These are phyloP conservation scores for Perkinsus marinus DNA, from an alignment of 169 alveolate species.

Conservation along the genomic window DNA sequence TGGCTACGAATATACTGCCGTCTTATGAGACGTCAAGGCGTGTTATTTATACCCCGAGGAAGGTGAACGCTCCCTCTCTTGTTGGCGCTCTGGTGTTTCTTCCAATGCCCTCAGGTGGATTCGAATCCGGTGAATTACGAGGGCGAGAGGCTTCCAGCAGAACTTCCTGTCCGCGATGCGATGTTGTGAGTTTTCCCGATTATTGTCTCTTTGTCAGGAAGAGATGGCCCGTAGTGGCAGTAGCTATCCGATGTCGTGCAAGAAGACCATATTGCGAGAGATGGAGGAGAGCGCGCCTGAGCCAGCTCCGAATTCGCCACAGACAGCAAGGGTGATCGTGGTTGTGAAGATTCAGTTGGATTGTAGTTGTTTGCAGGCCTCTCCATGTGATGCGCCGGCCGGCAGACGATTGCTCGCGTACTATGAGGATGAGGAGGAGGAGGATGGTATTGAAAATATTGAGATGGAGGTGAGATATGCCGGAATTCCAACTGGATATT, in stretches of 20 bases:
- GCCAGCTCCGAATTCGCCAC: neutral
- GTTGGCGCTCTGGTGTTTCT: neutral
- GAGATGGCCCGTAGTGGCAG: neutral
- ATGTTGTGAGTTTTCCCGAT: too few relatives aligned
- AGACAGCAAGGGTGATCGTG: neutral
- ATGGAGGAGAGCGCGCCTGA: neutral
- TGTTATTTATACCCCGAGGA: neutral
- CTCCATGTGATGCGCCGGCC: neutral
- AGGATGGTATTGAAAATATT: neutral
- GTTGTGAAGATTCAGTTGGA: too few relatives aligned
- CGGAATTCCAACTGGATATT: neutral
- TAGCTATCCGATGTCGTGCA: neutral
- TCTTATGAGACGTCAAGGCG: neutral
- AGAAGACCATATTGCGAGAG: neutral
- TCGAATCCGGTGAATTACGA: neutral
- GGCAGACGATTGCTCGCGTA: neutral
- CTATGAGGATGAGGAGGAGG: neutral
- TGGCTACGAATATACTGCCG: neutral
- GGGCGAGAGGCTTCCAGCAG: neutral
- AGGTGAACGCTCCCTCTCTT: neutral
- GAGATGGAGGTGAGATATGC: neutral
- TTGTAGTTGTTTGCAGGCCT: too few relatives aligned
- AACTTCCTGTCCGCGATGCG: too few relatives aligned
- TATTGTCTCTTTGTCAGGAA: neutral
- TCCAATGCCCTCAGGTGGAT: neutral